These are phyloP conservation scores for Leccinum huronense DNA, from an alignment of 1,284 basidiomycete genomes.

Conservation along the genomic window DNA sequence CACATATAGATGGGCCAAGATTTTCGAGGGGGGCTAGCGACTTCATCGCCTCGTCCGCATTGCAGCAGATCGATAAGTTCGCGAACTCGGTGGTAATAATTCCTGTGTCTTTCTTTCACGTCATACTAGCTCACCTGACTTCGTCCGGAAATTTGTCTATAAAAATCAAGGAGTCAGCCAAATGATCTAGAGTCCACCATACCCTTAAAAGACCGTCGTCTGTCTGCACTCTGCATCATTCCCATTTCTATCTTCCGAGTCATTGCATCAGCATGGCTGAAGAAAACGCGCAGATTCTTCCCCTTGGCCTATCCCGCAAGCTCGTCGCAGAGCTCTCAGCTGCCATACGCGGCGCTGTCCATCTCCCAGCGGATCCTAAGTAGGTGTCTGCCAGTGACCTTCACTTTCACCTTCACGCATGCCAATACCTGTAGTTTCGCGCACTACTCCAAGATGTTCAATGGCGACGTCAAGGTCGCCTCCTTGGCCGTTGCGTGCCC, in stretches of 20 bases:
- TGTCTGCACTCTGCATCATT: conserved; percentile 9
- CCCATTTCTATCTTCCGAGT: neutral
- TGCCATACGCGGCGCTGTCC: conserved; percentile 48
- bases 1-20: neutral
- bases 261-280: conserved; percentile 18
- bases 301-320: conserved; percentile 9
- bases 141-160: neutral
- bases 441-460: conserved; percentile 68
- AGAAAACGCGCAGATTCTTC: conserved; percentile 4
- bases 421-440: conserved; percentile 48
- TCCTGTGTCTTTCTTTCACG: neutral
- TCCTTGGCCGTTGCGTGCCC: conserved; percentile 67
- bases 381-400: conserved; percentile 33
- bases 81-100: neutral
- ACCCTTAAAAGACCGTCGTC: conserved; percentile 21
- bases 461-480: conserved; percentile 65
- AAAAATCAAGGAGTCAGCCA: neutral
- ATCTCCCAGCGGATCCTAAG: conserved; percentile 44
- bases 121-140: neutral
- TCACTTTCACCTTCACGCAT: neutral
- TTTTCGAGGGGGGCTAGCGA: neutral
- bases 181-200: conserved; percentile 2
- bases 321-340: conserved; percentile 41
- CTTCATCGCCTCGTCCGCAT: neutral
- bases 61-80: neutral